Conservation (phyloP, 1,139 yeast species). For the Kluyveromyces sp. region DNA sequence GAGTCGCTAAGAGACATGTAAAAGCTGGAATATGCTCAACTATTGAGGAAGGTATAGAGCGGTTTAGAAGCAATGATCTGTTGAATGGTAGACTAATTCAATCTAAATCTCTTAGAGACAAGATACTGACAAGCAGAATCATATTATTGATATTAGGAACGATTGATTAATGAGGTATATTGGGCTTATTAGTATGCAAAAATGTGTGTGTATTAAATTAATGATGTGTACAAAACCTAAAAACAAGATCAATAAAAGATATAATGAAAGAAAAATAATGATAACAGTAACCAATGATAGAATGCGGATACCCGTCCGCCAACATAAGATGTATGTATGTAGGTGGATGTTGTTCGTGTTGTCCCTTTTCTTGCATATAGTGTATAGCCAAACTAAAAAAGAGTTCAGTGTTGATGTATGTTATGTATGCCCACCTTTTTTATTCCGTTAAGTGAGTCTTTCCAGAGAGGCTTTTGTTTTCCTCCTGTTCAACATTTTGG, state of each 20-base stretch:
- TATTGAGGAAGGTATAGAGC: constrained; percentile 49
- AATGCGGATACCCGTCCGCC: too few relatives aligned
- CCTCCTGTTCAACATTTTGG: constrained; percentile 55
- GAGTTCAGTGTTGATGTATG: too few relatives aligned
- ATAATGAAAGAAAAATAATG: too few relatives aligned
- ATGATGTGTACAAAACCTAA: too few relatives aligned
- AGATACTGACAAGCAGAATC: constrained; percentile 29
- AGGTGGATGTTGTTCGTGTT: too few relatives aligned
- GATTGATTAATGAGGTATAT: constrained; percentile 12
- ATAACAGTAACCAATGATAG: too few relatives aligned
- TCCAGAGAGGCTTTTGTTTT: constrained; percentile 14
- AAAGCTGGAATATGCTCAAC: constrained; percentile 54
- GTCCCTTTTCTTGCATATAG: too few relatives aligned
- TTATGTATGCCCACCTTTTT: background rate
- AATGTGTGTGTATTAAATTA: too few relatives aligned
- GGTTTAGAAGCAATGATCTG: constrained; percentile 64
- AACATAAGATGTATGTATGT: too few relatives aligned
- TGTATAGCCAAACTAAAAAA: too few relatives aligned
- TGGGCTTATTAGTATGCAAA: too few relatives aligned
- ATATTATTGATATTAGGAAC: constrained; percentile 28
- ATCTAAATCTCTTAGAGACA: constrained; percentile 35
- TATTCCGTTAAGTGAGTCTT: background rate
- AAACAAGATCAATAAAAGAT: too few relatives aligned
- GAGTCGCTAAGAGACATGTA: constrained; percentile 69
- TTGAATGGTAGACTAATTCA: constrained; percentile 56